Percentiles rank a stretch among this genome's conserved stretches.
Conservation (phyloP, 495 filamentous ascomycete species). For the Hyaloscypha bicolor region DNA sequence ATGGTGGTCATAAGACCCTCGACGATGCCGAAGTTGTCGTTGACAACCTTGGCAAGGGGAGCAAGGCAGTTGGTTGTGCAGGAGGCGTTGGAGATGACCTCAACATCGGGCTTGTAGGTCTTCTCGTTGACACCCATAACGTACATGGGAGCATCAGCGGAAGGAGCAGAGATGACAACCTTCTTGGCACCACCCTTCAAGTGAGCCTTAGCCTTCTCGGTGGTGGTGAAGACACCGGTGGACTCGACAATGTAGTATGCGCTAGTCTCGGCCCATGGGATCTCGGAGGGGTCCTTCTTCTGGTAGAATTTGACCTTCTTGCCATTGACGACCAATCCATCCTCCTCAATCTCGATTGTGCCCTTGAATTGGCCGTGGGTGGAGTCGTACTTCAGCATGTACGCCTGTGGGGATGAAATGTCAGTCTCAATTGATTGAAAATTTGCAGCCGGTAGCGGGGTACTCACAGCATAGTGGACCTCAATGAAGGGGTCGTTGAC, state of each 20-base stretch:
- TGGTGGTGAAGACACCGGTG: constrained; percentile 99
- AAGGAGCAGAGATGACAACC: constrained; percentile 99
- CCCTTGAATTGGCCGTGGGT: constrained; percentile 98
- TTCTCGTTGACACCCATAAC: constrained; percentile 99
- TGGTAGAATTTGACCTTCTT: constrained; percentile 96
- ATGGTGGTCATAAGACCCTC: constrained; percentile 99
- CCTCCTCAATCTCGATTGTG: constrained; percentile 69
- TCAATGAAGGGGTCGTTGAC: constrained; percentile 99
- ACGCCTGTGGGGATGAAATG: constrained; percentile 61
- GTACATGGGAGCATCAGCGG: constrained; percentile 99
- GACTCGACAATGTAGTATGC: constrained; percentile 98
- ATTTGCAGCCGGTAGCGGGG: constrained; percentile 23
- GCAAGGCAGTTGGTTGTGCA: constrained; percentile 99
- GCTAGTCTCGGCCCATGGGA: constrained; percentile 88
- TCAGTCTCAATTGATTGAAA: constrained; percentile 20
- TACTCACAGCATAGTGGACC: constrained; percentile 91
- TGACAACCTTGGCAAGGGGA: constrained; percentile 96
- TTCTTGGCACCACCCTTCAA: constrained; percentile 99
- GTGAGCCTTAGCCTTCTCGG: constrained; percentile 91
- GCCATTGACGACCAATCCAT: constrained; percentile 87
- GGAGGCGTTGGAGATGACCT: constrained; percentile 98
- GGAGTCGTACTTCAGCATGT: constrained; percentile 99
- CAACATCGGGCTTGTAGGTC: constrained; percentile 82
- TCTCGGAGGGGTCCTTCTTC: constrained; percentile 86
- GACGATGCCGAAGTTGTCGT: constrained; percentile 96